A percentile compares a stretch with the other conserved stretches of the same genome.
Conservation (phyloP, 495 filamentous ascomycete species). For the Clavariopsis aquatica region DNA sequence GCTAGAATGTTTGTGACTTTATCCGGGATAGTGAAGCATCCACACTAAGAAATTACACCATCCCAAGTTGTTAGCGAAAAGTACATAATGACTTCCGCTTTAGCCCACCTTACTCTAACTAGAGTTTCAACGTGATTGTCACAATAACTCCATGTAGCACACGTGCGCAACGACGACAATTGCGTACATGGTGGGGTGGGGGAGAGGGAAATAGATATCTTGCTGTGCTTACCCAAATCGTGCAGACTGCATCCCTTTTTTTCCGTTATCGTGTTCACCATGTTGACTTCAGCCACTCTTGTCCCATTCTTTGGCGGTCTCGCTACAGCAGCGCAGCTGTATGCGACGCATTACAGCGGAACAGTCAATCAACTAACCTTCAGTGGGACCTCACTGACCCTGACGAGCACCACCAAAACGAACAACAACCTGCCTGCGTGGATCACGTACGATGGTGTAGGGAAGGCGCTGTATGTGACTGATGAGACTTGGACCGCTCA, state of each 20-base stretch:
- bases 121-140: slow-evolving; percentile 12
- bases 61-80: neutral
- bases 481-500: slow-evolving; percentile 12
- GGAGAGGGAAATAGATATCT: slow-evolving; percentile 6
- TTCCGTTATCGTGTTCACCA: slow-evolving; percentile 13
- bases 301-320: slow-evolving; percentile 21
- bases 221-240: slow-evolving; percentile 3
- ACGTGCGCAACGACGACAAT: slow-evolving; percentile 1
- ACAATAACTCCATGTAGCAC: neutral
- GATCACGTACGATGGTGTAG: slow-evolving; percentile 13
- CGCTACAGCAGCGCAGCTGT: slow-evolving; percentile 19
- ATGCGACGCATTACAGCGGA: slow-evolving; percentile 30
- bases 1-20: neutral
- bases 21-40: slow-evolving; percentile 11
- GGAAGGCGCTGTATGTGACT: slow-evolving; percentile 9
- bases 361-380: slow-evolving; percentile 18
- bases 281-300: slow-evolving; percentile 9
- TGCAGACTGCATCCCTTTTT: neutral
- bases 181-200: neutral
- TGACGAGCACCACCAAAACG: slow-evolving; percentile 12
- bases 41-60: slow-evolving; percentile 8
- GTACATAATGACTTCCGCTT: neutral
- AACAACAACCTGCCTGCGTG: slow-evolving; percentile 11
- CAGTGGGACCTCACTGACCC: slow-evolving; percentile 11
- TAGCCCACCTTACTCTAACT: slow-evolving; percentile 10